A percentile compares a stretch with the other conserved stretches of the same genome.
phyloP scores from a whole-genome alignment of 2,329 filamentous ascomycete species.

The Emydomyces testavorans region DNA sequence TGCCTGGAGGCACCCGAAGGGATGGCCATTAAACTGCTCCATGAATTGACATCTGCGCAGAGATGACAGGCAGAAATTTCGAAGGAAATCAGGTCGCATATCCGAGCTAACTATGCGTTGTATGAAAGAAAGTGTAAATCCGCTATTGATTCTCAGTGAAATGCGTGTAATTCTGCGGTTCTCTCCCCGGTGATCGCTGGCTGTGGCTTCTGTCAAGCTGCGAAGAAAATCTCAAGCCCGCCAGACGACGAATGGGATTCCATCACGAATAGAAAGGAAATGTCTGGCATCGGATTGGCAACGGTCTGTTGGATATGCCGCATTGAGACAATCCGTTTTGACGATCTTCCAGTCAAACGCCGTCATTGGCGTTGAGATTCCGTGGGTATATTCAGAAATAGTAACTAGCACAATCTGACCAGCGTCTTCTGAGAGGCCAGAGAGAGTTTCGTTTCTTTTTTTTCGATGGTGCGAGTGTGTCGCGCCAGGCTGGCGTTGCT shows the following conservation, averaged over 20 bases:
- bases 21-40: too few species aligned
- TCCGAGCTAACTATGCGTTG: too few species aligned
- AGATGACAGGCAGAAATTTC: background rate
- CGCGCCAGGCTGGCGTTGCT: background rate
- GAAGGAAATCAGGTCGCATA: background rate
- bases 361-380: background rate
- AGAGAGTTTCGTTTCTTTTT: background rate
- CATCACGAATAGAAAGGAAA: background rate
- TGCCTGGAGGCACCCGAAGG: too few species aligned
- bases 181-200: background rate
- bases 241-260: background rate
- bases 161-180: background rate
- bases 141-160: background rate
- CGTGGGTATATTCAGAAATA: background rate
- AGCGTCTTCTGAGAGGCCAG: too few species aligned
- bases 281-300: background rate
- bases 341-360: background rate
- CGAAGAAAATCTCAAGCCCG: background rate
- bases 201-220: background rate
- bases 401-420: too few species aligned
- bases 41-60: too few species aligned
- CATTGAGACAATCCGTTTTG: background rate
- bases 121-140: slow-evolving; percentile 3
- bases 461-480: background rate
- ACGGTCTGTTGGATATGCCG: background rate